A percentile compares a stretch with the other conserved stretches of the same genome.
phyloP scores from a whole-genome alignment of 805 yeast species.

The Yarrowia alimentaria region DNA sequence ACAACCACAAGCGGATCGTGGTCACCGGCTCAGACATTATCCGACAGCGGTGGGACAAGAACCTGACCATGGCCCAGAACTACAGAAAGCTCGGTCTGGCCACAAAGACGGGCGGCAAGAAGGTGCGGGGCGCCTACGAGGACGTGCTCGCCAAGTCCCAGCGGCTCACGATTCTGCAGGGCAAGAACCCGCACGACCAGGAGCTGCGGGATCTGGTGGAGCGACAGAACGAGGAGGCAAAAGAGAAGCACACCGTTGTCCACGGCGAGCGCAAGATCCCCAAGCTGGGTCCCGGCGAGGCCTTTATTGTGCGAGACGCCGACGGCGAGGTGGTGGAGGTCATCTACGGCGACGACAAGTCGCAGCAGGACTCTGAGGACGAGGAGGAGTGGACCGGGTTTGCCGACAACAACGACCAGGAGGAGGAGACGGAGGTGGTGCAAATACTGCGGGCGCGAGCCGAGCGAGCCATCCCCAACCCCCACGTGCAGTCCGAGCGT shows the following conservation, averaged over 20 bases:
- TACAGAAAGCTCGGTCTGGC: constrained; percentile 78
- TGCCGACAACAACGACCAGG: constrained; percentile 28
- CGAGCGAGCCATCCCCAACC: constrained; percentile 44
- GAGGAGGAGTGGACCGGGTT: constrained; percentile 34
- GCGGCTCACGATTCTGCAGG: constrained; percentile 21
- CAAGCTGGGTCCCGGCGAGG: constrained; percentile 51
- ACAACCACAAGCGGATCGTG: constrained; percentile 63
- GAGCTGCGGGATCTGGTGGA: constrained; percentile 19
- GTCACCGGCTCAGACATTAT: constrained; percentile 75
- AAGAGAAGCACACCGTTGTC: constrained; percentile 36
- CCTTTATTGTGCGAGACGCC: constrained; percentile 68
- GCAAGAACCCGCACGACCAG: constrained; percentile 31
- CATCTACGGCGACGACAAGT: constrained; percentile 65
- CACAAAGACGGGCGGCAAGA: constrained; percentile 64
- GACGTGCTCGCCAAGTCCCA: constrained; percentile 38
- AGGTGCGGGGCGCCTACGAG: constrained; percentile 41
- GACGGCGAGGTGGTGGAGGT: constrained; percentile 65
- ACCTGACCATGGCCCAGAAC: constrained; percentile 78
- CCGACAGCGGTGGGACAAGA: constrained; percentile 86
- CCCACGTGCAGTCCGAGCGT: constrained; percentile 61
- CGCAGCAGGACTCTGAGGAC: constrained; percentile 35
- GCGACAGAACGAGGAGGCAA: constrained; percentile 32
- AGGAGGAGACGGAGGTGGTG: constrained; percentile 55
- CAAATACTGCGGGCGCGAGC: constrained; percentile 66
- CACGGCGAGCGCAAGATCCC: constrained; percentile 52